Evolutionary conservation across 208 protist species (phyloP), one percentile per base, ranked within the genome.

Genomic region (Acanthamoeba quina): DNA sequence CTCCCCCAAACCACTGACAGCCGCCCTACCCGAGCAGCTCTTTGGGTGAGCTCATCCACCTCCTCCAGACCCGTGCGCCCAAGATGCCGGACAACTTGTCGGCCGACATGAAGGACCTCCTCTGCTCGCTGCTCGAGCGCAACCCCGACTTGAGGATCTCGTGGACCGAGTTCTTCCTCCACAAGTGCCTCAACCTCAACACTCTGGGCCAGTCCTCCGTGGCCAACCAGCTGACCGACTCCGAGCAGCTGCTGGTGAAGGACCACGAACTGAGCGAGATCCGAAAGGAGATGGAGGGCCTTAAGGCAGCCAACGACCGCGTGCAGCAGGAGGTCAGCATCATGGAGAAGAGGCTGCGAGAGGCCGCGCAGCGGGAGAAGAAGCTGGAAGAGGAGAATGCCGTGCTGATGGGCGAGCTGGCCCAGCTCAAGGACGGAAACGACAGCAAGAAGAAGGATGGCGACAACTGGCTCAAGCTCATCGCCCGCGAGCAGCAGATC

Each of bases 31-130:
- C 29, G 72, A 52, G 72, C 24, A 52, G 10, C 4, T 80, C 72
- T 11, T 9, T 80, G 15, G 5, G 11, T 2, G 72, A 80, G 17
- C 72, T 80, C 21, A 49, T 80, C 7, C 17, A 52, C 37, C 5
- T 52, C 3, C 15, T 80, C 29, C 31, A 80, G n/a, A 54, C 17
- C 9, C 31, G 44, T 6, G 7, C 62, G 31, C 68, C 54, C 15
- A 5, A 29, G 31, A 13, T 93, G 31, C 89, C 89, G 11, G 44
- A 56, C 24, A 29, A 37, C 17, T 6, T 93, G 9, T 83, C 66
- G 29, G 26, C 62, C n/a, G 89, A 93, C 49, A 93, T 93, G 89
- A 93, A 93, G 89, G 89, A 93, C 21, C 89, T 93, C 7, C 66
- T 93, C n/a, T 17, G 10, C 21, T 83, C 62, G 37, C 49, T 93